Evolutionary conservation across 2,329 filamentous ascomycete genomes (phyloP).

Genomic region (Aspergillus hiratsukae): DNA sequence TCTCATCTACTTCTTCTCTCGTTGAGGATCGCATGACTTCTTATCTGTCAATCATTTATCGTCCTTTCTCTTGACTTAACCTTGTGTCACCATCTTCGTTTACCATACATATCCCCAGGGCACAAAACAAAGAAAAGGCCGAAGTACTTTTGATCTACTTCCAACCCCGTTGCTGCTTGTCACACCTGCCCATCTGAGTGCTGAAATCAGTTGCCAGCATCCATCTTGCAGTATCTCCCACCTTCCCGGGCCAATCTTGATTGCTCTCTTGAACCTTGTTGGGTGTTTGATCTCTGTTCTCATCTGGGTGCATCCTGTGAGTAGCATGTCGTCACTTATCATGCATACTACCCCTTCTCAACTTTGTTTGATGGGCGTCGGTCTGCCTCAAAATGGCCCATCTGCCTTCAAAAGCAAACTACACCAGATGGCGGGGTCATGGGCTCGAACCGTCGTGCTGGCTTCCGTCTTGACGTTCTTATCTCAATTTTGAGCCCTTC

Average conservation of each 20-base stretch:
- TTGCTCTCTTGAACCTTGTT: background rate
- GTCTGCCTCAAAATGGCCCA: background rate
- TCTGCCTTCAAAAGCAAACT: background rate
- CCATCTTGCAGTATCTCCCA: slow-evolving; percentile 3
- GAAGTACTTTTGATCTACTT: background rate
- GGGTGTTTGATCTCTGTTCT: background rate
- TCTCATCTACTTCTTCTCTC: slow-evolving; percentile 2
- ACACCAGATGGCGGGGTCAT: background rate
- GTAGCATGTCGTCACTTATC: background rate
- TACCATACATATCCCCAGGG: background rate
- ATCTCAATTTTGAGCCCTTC: background rate
- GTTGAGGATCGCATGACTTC: background rate
- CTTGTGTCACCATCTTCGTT: slow-evolving; percentile 17
- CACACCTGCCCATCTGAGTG: slow-evolving; percentile 2
- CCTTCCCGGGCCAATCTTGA: background rate
- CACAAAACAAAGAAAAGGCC: slow-evolving; percentile 4
- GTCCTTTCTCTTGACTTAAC: background rate
- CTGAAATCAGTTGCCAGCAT: slow-evolving; percentile 12
- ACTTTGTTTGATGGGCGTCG: background rate
- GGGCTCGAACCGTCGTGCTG: background rate
- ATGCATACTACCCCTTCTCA: background rate
- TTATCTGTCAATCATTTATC: background rate
- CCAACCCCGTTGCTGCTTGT: slow-evolving; percentile 6
- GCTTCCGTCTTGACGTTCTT: background rate
- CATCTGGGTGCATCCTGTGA: background rate